Conservation (phyloP, 2,329 filamentous ascomycete species). For the Fusarium gaditjirri region DNA sequence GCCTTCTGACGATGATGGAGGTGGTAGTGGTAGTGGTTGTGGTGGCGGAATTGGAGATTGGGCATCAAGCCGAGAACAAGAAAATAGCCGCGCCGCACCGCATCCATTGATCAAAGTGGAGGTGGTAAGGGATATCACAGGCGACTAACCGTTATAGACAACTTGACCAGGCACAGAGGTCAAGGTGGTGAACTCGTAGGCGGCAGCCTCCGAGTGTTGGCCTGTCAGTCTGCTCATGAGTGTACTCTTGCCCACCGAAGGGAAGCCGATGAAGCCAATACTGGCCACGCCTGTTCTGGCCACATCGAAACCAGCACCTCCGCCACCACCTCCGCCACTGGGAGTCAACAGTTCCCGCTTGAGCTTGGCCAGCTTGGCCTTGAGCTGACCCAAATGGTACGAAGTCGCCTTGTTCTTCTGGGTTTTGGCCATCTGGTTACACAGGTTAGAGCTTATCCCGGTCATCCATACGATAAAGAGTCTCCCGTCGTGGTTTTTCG, state of each 20-base stretch:
- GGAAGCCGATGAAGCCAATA: constrained; percentile 97
- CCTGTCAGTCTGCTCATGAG: constrained; percentile 95
- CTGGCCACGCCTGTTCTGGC: constrained; percentile 97
- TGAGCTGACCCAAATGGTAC: constrained; percentile 93
- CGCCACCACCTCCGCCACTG: constrained; percentile 81
- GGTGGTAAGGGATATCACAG: background rate
- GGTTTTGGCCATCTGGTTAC: constrained; percentile 84
- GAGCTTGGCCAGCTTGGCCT: constrained; percentile 97
- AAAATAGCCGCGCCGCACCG: constrained; percentile 7
- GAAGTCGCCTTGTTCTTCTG: constrained; percentile 98
- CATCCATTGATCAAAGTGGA: constrained; percentile 7
- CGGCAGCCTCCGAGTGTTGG: constrained; percentile 95
- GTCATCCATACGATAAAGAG: background rate
- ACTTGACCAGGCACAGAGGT: constrained; percentile 98
- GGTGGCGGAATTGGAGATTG: constrained; percentile 14
- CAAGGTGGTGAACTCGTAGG: constrained; percentile 98
- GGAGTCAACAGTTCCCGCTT: constrained; percentile 96
- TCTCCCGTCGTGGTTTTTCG: constrained; percentile 4
- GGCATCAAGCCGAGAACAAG: constrained; percentile 26
- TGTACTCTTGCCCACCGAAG: constrained; percentile 97
- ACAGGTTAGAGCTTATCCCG: constrained; percentile 30
- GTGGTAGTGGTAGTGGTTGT: background rate
- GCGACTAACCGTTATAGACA: constrained; percentile 78
- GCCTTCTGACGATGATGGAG: background rate
- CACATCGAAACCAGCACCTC: constrained; percentile 89